phyloP scores from a whole-genome alignment of 352 stramenopile species.

The Phytophthora pini region DNA sequence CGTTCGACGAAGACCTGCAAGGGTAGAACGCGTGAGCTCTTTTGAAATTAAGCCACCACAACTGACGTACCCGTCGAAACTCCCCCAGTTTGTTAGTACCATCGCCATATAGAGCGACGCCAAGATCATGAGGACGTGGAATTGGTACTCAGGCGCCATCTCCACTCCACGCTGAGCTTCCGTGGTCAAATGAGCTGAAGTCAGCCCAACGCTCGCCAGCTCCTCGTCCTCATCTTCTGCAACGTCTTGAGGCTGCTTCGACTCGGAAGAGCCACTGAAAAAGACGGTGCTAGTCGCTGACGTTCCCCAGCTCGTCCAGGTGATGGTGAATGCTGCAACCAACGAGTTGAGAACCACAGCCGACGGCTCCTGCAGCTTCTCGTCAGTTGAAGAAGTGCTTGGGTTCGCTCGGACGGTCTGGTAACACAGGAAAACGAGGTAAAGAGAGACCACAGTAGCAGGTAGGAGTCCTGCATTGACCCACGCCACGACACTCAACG shows the following conservation, averaged over 20 bases:
- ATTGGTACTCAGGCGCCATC: conserved; percentile 71
- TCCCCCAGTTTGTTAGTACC: conserved; percentile 83
- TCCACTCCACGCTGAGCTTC: conserved; percentile 15
- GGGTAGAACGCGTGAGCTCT: conserved; percentile 5
- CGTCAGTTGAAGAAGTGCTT: conserved; percentile 41
- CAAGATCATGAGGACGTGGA: conserved; percentile 77
- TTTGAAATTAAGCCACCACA: neutral
- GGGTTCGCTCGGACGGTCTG: conserved; percentile 75
- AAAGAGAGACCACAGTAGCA: conserved; percentile 56
- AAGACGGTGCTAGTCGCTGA: conserved; percentile 68
- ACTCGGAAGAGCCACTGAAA: conserved; percentile 47
- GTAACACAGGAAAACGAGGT: conserved; percentile 77
- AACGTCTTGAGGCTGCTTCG: conserved; percentile 22
- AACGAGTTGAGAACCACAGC: conserved; percentile 60
- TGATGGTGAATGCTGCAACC: conserved; percentile 65
- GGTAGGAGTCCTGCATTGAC: conserved; percentile 69
- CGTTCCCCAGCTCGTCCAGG: conserved; percentile 75
- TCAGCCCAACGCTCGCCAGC: conserved; percentile 38
- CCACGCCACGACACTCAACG: conserved; percentile 66
- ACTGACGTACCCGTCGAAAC: conserved; percentile 53
- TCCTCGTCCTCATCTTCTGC: conserved; percentile 37
- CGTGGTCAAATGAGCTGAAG: conserved; percentile 13
- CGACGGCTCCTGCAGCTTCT: conserved; percentile 45
- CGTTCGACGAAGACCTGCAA: conserved; percentile 41
- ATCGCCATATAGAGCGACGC: conserved; percentile 86